Evolutionary conservation across 306 rosid species (phyloP).

Genomic region (Hippophae tibetana): DNA sequence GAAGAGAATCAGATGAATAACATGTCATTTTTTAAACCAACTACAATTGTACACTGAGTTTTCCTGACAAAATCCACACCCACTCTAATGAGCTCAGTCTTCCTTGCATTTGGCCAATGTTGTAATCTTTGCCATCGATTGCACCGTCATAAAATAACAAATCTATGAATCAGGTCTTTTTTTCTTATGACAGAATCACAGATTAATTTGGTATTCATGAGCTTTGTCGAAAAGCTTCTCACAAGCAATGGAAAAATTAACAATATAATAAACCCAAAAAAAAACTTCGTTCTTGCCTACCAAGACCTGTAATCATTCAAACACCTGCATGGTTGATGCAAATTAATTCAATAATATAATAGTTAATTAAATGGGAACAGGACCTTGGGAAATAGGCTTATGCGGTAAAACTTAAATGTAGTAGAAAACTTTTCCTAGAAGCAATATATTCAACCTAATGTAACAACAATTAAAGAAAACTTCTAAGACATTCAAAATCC

Average conservation of each 20-base stretch:
- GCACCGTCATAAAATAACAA: constrained; percentile 22
- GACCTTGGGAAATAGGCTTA: neutral
- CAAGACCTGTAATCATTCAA: constrained; percentile 31
- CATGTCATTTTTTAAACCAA: constrained; percentile 23
- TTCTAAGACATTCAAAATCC: no score
- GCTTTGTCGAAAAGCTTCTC: constrained; percentile 31
- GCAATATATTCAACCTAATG: no score
- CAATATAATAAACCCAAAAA: constrained; percentile 12
- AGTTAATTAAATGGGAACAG: neutral
- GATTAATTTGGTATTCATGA: constrained; percentile 24
- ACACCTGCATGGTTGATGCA: constrained; percentile 52
- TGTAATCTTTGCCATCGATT: constrained; percentile 8
- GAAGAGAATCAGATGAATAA: neutral
- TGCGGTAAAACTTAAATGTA: no score
- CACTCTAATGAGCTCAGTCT: no score
- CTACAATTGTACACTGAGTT: constrained; percentile 30
- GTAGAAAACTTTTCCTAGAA: no score
- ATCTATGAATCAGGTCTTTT: constrained; percentile 9
- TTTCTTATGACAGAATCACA: constrained; percentile 15
- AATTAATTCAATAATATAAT: constrained; percentile 13
- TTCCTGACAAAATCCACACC: constrained; percentile 32
- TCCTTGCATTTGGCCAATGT: constrained; percentile 1
- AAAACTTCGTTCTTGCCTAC: constrained; percentile 17
- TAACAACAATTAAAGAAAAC: no score
- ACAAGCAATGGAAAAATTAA: constrained; percentile 16